A percentile compares a stretch with the other conserved stretches of the same genome.
Conservation (phyloP, 352 stramenopile species). For the Phytopythium cucurbitacearum region DNA sequence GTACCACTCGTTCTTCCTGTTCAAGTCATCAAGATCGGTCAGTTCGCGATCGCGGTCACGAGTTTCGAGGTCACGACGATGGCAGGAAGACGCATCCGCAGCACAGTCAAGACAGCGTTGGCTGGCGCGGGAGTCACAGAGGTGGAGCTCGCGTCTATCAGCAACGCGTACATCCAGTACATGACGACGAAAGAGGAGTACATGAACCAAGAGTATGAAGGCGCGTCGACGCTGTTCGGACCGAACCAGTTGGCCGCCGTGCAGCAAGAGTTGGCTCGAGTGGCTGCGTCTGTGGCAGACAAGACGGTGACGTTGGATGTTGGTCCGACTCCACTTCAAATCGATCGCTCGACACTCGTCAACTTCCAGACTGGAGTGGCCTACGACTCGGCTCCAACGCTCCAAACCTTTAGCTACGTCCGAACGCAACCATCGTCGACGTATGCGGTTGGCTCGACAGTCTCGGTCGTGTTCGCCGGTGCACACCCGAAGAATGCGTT, state of each 20-base stretch:
- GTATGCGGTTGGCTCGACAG: constrained; percentile 26
- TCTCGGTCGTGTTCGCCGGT: constrained; percentile 34
- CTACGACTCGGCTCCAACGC: constrained; percentile 18
- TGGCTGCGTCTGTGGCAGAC: constrained; percentile 24
- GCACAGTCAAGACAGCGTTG: constrained; percentile 23
- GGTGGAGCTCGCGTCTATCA: constrained; percentile 46
- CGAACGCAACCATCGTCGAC: constrained; percentile 14
- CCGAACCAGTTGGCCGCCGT: constrained; percentile 55
- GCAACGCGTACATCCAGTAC: constrained; percentile 60
- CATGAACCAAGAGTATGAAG: constrained; percentile 58
- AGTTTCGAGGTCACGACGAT: constrained; percentile 66
- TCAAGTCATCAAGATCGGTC: constrained; percentile 48
- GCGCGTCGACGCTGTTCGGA: constrained; percentile 68
- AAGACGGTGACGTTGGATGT: constrained; percentile 18
- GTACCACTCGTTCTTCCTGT: constrained; percentile 41
- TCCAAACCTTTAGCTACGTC: constrained; percentile 20
- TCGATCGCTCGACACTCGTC: constrained; percentile 26
- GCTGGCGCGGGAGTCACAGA: constrained; percentile 20
- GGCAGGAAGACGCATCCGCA: constrained; percentile 41
- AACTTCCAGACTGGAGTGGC: constrained; percentile 32
- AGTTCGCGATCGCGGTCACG: constrained; percentile 42
- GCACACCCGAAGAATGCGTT: constrained; percentile 44
- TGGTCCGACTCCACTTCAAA: constrained; percentile 28
- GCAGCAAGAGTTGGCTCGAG: constrained; percentile 44
- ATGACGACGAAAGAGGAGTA: constrained; percentile 67